Conservation (phyloP, 2,329 filamentous ascomycete genomes). For the Neonectria neomacrospora region DNA sequence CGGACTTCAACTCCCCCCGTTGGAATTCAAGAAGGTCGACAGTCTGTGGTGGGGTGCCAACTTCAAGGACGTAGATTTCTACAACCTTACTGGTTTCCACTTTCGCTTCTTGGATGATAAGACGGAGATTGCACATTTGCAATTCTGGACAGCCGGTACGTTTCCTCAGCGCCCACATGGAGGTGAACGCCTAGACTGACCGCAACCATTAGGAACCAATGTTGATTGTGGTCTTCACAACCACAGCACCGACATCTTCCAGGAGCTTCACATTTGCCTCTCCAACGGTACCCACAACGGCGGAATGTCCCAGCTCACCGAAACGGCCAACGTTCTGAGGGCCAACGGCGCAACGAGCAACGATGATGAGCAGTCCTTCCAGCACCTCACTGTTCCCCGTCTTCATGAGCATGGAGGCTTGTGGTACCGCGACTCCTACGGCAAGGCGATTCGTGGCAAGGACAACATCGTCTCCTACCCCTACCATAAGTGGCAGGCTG, state of each 20-base stretch:
- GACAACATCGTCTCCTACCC: conserved; percentile 16
- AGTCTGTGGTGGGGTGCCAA: conserved; percentile 12
- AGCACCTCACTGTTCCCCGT: not conserved
- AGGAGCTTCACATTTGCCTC: conserved; percentile 13
- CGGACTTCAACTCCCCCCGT: not conserved
- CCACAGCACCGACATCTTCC: conserved; percentile 7
- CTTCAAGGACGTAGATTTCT: conserved; percentile 22
- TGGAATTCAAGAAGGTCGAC: not conserved
- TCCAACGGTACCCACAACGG: conserved; percentile 5
- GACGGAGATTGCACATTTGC: conserved; percentile 18
- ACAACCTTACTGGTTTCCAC: conserved; percentile 21
- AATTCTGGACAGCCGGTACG: conserved; percentile 28
- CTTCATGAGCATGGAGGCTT: conserved; percentile 22
- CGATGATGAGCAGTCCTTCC: not conserved
- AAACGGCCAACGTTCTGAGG: not conserved
- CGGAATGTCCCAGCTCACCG: not conserved
- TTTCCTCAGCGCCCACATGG: not conserved
- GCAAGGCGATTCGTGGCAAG: conserved; percentile 11
- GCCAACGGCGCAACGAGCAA: not conserved
- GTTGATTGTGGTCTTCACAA: conserved; percentile 7
- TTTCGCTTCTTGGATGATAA: conserved; percentile 19
- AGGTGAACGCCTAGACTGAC: not conserved
- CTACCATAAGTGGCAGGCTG: conserved; percentile 26
- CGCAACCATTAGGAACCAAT: not conserved
- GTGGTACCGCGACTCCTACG: conserved; percentile 16